Conservation (phyloP, 1,139 yeast genomes). For the Yamadazyma jaroonii region DNA sequence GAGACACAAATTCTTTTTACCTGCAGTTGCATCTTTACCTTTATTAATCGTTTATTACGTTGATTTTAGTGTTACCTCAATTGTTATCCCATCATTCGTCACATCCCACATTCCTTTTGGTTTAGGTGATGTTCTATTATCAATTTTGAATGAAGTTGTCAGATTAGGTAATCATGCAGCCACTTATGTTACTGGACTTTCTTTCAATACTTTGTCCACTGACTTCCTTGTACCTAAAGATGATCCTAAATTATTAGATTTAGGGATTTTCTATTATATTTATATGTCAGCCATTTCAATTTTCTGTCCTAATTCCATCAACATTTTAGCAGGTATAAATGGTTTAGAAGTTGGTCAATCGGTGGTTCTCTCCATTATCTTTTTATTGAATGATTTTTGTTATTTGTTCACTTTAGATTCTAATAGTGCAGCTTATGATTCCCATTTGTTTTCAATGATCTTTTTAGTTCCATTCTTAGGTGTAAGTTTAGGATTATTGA, state of each 20-base stretch:
- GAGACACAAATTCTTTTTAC: conserved; percentile 95
- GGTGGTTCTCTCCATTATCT: conserved; percentile 66
- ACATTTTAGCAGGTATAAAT: conserved; percentile 92
- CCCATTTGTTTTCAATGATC: conserved; percentile 80
- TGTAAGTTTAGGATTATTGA: conserved; percentile 72
- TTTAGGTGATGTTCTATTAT: conserved; percentile 20
- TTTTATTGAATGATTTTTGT: conserved; percentile 72
- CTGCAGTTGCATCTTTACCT: conserved; percentile 93
- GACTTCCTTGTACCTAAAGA: conserved; percentile 30
- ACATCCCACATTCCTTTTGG: conserved; percentile 30
- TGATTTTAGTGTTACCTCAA: conserved; percentile 89
- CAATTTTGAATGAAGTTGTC: conserved; percentile 20
- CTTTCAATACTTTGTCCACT: conserved; percentile 35
- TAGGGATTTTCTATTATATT: conserved; percentile 74
- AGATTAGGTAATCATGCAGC: conserved; percentile 32
- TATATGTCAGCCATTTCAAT: conserved; percentile 93
- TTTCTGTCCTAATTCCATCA: conserved; percentile 95
- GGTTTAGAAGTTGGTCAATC: conserved; percentile 97
- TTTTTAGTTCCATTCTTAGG: conserved; percentile 85
- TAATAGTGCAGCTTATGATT: conserved; percentile 65
- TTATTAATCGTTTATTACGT: conserved; percentile 86
- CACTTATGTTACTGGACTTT: conserved; percentile 35
- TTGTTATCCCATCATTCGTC: conserved; percentile 78
- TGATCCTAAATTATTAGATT: conserved; percentile 55
- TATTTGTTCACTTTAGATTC: conserved; percentile 48